These are phyloP conservation scores for Miscanthus lutarioriparius DNA, from an alignment of 176 grass and related monocot genomes.

Conservation along the genomic window DNA sequence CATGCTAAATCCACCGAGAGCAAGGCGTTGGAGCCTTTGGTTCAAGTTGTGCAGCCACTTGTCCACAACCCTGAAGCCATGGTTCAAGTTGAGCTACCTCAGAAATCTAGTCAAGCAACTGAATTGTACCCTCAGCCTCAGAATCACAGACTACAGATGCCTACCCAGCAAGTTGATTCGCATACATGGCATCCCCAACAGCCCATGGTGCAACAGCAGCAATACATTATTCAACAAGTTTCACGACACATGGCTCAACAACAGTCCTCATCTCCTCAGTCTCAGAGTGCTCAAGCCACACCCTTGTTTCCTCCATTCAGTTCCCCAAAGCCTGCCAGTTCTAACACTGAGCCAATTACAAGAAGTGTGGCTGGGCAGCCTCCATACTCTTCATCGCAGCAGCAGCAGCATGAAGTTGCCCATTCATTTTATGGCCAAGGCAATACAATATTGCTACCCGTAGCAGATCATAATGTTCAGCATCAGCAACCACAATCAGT, in stretches of 20 bases:
- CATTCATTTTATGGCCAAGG: conserved; percentile 64
- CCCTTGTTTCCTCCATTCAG: conserved; percentile 67
- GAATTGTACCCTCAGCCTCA: conserved; percentile 46
- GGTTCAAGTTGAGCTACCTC: conserved; percentile 41
- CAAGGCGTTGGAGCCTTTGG: conserved; percentile 32
- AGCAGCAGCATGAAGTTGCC: conserved; percentile 59
- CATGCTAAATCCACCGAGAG: conserved; percentile 23
- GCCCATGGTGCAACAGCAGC: conserved; percentile 47
- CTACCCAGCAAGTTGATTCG: conserved; percentile 48
- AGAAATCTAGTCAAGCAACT: conserved; percentile 34
- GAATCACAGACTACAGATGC: conserved; percentile 50
- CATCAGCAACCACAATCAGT: conserved; percentile 48
- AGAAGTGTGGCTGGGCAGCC: conserved; percentile 49
- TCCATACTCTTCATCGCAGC: conserved; percentile 53
- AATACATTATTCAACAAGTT: conserved; percentile 57
- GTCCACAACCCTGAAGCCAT: conserved; percentile 53
- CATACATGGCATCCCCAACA: conserved; percentile 56
- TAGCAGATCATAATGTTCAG: conserved; percentile 44
- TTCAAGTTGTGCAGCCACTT: conserved; percentile 62
- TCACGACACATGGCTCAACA: conserved; percentile 45
- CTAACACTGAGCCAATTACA: conserved; percentile 55
- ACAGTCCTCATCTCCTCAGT: conserved; percentile 52
- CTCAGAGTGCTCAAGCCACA: conserved; percentile 59
- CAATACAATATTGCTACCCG: conserved; percentile 54
- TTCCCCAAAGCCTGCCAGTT: conserved; percentile 62